phyloP scores from a whole-genome alignment of 139 green algal genomes.

The Pedinophyceae sp. region DNA sequence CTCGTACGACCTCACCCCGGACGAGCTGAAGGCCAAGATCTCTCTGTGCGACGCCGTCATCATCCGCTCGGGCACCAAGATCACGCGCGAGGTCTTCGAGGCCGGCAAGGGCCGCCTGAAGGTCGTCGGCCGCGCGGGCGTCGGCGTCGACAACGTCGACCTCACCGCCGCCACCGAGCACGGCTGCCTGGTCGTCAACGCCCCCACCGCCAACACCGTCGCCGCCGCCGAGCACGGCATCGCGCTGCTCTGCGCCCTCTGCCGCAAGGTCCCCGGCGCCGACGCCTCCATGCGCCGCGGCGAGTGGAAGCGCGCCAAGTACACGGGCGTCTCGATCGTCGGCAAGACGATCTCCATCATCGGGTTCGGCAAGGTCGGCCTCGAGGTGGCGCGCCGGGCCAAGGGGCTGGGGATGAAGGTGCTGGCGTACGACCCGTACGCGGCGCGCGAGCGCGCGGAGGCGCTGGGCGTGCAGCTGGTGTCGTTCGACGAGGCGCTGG shows the following conservation, averaged over 20 bases:
- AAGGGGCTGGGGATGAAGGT: slow-evolving; percentile 75
- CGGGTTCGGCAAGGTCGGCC: slow-evolving; percentile 92
- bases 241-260: slow-evolving; percentile 71
- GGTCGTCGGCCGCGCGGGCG: slow-evolving; percentile 83
- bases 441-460: slow-evolving; percentile 53
- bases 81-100: slow-evolving; percentile 80
- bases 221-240: slow-evolving; percentile 93
- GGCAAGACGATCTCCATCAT: slow-evolving; percentile 87
- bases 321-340: slow-evolving; percentile 68
- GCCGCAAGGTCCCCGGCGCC: slow-evolving; percentile 68
- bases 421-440: slow-evolving; percentile 86
- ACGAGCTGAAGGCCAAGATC: slow-evolving; percentile 61
- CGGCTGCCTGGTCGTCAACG: slow-evolving; percentile 92
- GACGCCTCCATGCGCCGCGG: slow-evolving; percentile 77
- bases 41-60: slow-evolving; percentile 65
- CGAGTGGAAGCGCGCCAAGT: slow-evolving; percentile 72
- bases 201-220: slow-evolving; percentile 92
- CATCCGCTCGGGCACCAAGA: slow-evolving; percentile 78
- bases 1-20: slow-evolving; percentile 52
- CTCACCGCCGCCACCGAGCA: slow-evolving; percentile 77
- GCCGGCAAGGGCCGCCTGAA: slow-evolving; percentile 76
- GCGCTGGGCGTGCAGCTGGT: slow-evolving; percentile 61
- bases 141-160: slow-evolving; percentile 95
- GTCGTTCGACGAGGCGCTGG: slow-evolving; percentile 21
- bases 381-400: slow-evolving; percentile 71